These are phyloP conservation scores for Cladorrhinum sp. DNA, from an alignment of 2,329 filamentous ascomycete species.

Conservation along the genomic window DNA sequence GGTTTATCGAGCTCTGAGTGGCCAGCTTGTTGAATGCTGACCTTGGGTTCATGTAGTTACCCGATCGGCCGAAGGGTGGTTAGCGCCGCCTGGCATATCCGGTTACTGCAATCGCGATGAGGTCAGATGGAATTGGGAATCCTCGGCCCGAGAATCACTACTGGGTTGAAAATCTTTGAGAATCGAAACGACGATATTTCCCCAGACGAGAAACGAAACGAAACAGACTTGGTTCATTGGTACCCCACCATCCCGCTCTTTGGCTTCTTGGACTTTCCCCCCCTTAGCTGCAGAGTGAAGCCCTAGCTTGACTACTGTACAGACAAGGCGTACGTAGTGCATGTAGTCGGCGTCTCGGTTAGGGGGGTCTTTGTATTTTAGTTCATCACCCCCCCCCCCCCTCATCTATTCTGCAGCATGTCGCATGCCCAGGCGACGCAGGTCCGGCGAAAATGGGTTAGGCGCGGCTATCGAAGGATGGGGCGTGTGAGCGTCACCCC, in stretches of 20 bases:
- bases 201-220: neutral
- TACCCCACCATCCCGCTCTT: slow-evolving; percentile 8
- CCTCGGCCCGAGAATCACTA: neutral
- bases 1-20: slow-evolving; percentile 10
- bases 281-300: neutral
- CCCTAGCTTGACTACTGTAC: slow-evolving; percentile 12
- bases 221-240: neutral
- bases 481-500: slow-evolving; percentile 15
- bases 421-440: slow-evolving; percentile 36
- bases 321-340: neutral
- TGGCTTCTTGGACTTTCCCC: neutral
- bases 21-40: slow-evolving; percentile 27
- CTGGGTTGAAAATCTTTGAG: neutral
- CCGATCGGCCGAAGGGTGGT: slow-evolving; percentile 21
- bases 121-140: neutral
- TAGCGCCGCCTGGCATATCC: slow-evolving; percentile 16
- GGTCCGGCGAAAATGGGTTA: slow-evolving; percentile 42
- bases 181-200: neutral
- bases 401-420: slow-evolving; percentile 6
- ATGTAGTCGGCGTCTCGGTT: neutral
- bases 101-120: slow-evolving; percentile 11
- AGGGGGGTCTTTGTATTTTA: neutral
- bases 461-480: slow-evolving; percentile 29
- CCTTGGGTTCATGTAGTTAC: slow-evolving; percentile 29
- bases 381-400: neutral